A percentile compares a stretch with the other conserved stretches of the same genome.
Conservation (phyloP, 495 filamentous ascomycete species). For the Penicillium daleae region DNA sequence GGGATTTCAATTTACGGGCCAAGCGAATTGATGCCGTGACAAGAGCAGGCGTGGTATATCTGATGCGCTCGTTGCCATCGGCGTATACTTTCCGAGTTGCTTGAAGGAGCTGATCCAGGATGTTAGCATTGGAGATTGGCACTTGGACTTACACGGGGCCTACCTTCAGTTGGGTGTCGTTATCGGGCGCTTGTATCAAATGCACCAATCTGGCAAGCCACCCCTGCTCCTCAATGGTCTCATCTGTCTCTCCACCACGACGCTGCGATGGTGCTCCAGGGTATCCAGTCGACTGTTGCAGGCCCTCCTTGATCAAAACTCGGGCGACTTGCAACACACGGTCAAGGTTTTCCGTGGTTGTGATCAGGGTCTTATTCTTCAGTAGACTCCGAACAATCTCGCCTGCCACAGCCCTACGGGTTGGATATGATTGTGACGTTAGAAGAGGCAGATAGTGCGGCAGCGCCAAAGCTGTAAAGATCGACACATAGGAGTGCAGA, state of each 20-base stretch:
- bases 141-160: neutral
- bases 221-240: conserved; percentile 96
- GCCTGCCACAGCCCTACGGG: conserved; percentile 84
- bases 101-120: conserved; percentile 70
- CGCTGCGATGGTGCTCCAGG: conserved; percentile 70
- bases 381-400: conserved; percentile 81
- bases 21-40: conserved; percentile 90
- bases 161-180: conserved; percentile 90
- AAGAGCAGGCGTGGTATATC: conserved; percentile 91
- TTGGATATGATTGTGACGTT: conserved; percentile 91
- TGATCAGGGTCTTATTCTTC: conserved; percentile 76
- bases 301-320: conserved; percentile 91
- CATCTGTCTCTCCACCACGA: conserved; percentile 80
- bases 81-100: conserved; percentile 82
- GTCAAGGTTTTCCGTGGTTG: conserved; percentile 77
- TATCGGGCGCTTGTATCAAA: conserved; percentile 77
- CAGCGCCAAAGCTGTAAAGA: conserved; percentile 90
- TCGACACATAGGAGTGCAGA: conserved; percentile 83
- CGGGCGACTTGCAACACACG: conserved; percentile 85
- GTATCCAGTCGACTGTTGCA: conserved; percentile 81
- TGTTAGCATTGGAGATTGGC: conserved; percentile 29
- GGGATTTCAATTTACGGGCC: conserved; percentile 83
- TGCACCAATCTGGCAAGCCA: conserved; percentile 93
- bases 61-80: conserved; percentile 93
- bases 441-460: conserved; percentile 89